Evolutionary conservation across 2,329 filamentous ascomycete genomes (phyloP), one percentile per base, ranked within the genome.

Genomic region (Trichoderma aggressivum): DNA sequence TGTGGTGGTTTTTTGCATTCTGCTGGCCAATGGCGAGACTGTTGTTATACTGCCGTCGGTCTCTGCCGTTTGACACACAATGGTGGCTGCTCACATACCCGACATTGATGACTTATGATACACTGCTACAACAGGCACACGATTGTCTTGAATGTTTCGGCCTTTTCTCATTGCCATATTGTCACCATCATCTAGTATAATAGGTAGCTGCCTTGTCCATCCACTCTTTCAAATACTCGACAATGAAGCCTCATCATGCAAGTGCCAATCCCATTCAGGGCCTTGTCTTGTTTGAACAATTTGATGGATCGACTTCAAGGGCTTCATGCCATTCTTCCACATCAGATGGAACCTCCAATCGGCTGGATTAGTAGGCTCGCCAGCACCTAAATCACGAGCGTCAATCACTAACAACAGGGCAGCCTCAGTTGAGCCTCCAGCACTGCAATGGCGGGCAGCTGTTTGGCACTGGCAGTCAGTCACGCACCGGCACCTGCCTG

Each of bases 401-500:
- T 53, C 47, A 53, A 24, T 53, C 47, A 7, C 56, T 21, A 24
- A 24, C 36, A 28, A 16, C 36, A n/a, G n/a, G n/a, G n/a, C n/a
- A 53, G 16, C 34, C 12, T 39, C 30, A 32, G 21, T 55, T 69
- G 39, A 61, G 24, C 16, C 34, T 7, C 5, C 26, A 60, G 69
- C 30, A 12, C 69, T 39, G 3, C 61, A 36, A 69, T 69, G 56
- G 55, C 39, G 21, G 56, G 43, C 69, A 39, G 62, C 28, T 60
- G 67, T 18, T 66, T 61, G 69, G 36, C 69, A 66, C 61, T 65
- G 61, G 36, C 61, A 60, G 39, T 39, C 62, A 65, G 53, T 66
- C 69, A 66, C 62, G 53, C 55, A 39, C 39, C 24, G 24, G 56
- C 7, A n/a, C 30, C 69, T 47, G 55, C 69, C 55, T 59, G 61